Base-by-base conservation (phyloP, 31 red algal genomes). In the Endocladia muricata region DNA sequence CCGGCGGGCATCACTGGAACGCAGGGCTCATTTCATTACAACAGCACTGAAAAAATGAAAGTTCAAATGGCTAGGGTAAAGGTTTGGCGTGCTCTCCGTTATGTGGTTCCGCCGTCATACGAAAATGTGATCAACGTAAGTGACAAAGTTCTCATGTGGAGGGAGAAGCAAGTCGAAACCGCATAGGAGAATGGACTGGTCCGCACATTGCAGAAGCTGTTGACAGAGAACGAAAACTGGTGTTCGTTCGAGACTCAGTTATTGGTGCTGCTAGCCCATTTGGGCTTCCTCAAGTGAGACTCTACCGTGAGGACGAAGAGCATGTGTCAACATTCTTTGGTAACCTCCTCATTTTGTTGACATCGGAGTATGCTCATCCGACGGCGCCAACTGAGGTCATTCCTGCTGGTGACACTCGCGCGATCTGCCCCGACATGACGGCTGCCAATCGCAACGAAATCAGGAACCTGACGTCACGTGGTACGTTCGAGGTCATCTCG, bases 151-250 rank as follows among this genome's bases (percentile, higher is more conserved):
- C 38, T 1, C 7, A 32, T 52, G 21, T 73, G 68, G 68, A 0
- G 68, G 0, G 68, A 73, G 68, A 73, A 73, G 11, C 6, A n/a
- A 42, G n/a, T 73, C 3, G 22, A 57, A 73, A 55, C 39, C 68
- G 68, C 4, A 73, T 73, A 0, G 68, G 68, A 73, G 68, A 73
- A 25, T 73, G 68, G 41, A 44, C 7, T n/a, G 68, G 68, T 8
- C 68, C 68, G 3, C 25, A 51, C 0, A 22, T 25, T 6, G 0
- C 25, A 3, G 4, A 4, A 8, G 68, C 4, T 6, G 25, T 55
- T 19, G 68, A 73, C 28, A 21, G 41, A 25, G 68, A 73, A 3
- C 44, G 33, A 42, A 57, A 55, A 22, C 22, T 73, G 17, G 11
- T 54, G 23, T 52, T n/a, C 68, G 38, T 73, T 8, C 22, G 8